Evolutionary conservation across 1,284 basidiomycete genomes (phyloP).

Genomic region (Volvariella surrecta): DNA sequence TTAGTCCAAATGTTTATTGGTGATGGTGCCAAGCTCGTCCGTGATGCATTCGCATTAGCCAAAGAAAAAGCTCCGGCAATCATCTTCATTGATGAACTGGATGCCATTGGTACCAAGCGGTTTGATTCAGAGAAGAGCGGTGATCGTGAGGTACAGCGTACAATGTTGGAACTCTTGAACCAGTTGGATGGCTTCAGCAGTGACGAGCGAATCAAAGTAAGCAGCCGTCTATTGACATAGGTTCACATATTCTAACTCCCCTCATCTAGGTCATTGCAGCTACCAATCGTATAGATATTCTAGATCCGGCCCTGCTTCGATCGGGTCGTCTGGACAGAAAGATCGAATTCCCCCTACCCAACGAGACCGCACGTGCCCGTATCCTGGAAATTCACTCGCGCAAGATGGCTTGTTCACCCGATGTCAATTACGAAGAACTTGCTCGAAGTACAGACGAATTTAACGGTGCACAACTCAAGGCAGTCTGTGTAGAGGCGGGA

Average conservation of each 20-base stretch:
- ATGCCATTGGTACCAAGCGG: constrained; percentile 95
- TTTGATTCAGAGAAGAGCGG: constrained; percentile 99
- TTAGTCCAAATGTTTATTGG: constrained; percentile 99
- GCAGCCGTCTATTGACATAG: constrained; percentile 11
- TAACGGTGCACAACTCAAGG: constrained; percentile 93
- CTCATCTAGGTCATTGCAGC: constrained; percentile 88
- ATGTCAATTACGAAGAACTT: constrained; percentile 88
- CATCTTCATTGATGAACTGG: constrained; percentile 98
- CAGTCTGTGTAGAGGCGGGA: constrained; percentile 94
- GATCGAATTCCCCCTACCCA: constrained; percentile 93
- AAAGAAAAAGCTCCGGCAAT: constrained; percentile 97
- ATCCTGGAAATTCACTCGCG: constrained; percentile 95
- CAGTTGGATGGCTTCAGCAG: constrained; percentile 97
- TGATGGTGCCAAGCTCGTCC: constrained; percentile 95
- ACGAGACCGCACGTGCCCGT: constrained; percentile 91
- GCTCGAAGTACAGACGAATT: constrained; percentile 95
- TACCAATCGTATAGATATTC: constrained; percentile 97
- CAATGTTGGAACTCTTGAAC: constrained; percentile 99
- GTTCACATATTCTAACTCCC: constrained; percentile 8
- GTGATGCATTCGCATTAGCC: constrained; percentile 96
- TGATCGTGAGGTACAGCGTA: constrained; percentile 97
- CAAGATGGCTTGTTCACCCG: constrained; percentile 83
- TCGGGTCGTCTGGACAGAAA: constrained; percentile 95
- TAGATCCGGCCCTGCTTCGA: constrained; percentile 95
- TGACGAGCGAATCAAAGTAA: constrained; percentile 92